Conservation (phyloP, 352 stramenopile genomes). For the Elongisporangium anandrum region DNA sequence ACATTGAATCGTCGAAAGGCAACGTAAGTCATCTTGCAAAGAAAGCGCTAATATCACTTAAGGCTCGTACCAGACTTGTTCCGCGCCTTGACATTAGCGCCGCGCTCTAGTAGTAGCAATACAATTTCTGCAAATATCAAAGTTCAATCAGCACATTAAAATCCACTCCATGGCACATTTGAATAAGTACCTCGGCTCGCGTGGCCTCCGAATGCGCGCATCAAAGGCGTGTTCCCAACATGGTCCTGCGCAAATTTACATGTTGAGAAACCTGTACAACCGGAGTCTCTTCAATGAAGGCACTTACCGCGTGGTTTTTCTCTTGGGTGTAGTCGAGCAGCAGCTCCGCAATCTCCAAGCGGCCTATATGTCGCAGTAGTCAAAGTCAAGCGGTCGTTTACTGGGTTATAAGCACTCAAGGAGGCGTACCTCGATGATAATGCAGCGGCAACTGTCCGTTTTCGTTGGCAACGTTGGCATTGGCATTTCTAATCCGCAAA, state of each 20-base stretch:
- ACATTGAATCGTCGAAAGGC: not conserved
- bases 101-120: constrained; percentile 53
- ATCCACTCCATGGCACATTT: not conserved
- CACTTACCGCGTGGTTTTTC: constrained; percentile 52
- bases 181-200: constrained; percentile 46
- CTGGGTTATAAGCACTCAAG: not conserved
- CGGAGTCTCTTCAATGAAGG: not conserved
- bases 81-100: constrained; percentile 44
- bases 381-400: not conserved
- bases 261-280: not conserved
- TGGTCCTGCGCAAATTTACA: constrained; percentile 30
- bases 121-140: constrained; percentile 38
- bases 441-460: constrained; percentile 71
- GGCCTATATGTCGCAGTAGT: constrained; percentile 17
- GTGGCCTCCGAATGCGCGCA: constrained; percentile 49
- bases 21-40: constrained; percentile 1
- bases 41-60: not conserved
- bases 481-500: constrained; percentile 28
- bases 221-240: constrained; percentile 57
- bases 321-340: constrained; percentile 64
- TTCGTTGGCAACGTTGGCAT: constrained; percentile 65
- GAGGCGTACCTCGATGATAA: constrained; percentile 55
- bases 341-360: constrained; percentile 61
- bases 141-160: constrained; percentile 1
- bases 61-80: constrained; percentile 30